These are phyloP conservation scores for Schoenoplectus triqueter DNA, from an alignment of 202 grass and related monocot genomes.

Conservation along the genomic window DNA sequence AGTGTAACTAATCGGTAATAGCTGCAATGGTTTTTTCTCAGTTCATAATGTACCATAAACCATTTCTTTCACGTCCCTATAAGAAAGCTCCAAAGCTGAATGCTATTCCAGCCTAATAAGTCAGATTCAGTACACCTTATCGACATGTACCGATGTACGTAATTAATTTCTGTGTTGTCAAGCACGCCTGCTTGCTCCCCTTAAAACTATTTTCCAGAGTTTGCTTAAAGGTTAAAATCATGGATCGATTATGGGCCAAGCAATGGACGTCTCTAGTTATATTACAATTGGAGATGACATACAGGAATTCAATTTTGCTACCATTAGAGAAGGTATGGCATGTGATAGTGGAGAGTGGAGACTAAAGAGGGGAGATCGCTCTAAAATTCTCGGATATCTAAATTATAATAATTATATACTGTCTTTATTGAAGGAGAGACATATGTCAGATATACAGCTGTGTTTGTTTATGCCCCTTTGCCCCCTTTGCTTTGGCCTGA, in stretches of 20 bases:
- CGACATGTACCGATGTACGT: background rate
- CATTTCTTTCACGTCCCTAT: background rate
- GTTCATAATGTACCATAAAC: background rate
- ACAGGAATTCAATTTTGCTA: background rate
- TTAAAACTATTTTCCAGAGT: constrained; percentile 2
- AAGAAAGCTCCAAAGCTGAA: background rate
- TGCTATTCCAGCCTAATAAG: background rate
- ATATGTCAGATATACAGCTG: constrained; percentile 29
- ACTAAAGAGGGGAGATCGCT: constrained; percentile 17
- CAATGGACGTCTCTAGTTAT: constrained; percentile 17
- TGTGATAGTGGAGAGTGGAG: constrained; percentile 17
- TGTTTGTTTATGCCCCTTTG: constrained; percentile 32
- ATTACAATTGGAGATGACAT: background rate
- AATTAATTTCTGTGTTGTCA: constrained; percentile 33
- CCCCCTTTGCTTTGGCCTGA: background rate
- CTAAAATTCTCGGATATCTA: constrained; percentile 8
- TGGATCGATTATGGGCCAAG: constrained; percentile 14
- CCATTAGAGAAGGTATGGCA: constrained; percentile 30
- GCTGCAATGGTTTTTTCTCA: too few species aligned
- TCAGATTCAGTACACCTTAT: constrained; percentile 22
- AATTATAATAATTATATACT: background rate
- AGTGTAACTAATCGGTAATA: background rate
- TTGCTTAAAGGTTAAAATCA: background rate
- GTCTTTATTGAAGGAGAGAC: constrained; percentile 18
- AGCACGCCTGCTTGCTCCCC: constrained; percentile 7